phyloP scores from a whole-genome alignment of 2,329 filamentous ascomycete genomes.

The Nothophaeocryptopus gaeumannii region DNA sequence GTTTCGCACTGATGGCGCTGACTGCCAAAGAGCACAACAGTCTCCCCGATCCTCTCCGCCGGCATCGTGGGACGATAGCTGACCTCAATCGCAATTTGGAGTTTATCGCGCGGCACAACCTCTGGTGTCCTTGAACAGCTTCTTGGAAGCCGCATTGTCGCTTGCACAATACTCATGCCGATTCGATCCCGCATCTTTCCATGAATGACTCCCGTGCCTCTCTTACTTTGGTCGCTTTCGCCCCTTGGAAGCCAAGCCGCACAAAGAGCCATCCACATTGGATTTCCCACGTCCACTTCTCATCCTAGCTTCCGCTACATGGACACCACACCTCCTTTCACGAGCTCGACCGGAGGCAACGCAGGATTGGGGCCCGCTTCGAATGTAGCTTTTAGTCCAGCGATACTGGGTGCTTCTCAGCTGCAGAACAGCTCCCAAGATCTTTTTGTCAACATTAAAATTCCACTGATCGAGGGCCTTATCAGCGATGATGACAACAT shows the following conservation, averaged over 20 bases:
- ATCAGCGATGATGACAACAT: conserved; percentile 14
- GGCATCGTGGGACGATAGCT: conserved; percentile 9
- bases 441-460: conserved; percentile 15
- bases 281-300: background rate
- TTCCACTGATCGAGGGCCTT: conserved; percentile 16
- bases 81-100: conserved; percentile 2
- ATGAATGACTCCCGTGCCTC: conserved; percentile 1
- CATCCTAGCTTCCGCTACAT: conserved; percentile 10
- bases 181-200: background rate
- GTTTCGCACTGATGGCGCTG: too few species aligned
- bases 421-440: conserved; percentile 16
- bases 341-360: background rate
- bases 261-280: conserved; percentile 7
- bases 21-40: background rate
- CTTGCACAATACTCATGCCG: conserved; percentile 1
- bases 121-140: conserved; percentile 8
- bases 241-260: conserved; percentile 11
- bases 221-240: conserved; percentile 6
- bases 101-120: conserved; percentile 10
- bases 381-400: conserved; percentile 12
- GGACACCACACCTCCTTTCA: conserved; percentile 11
- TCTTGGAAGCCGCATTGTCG: conserved; percentile 10
- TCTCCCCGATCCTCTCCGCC: conserved; percentile 13
- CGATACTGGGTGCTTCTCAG: conserved; percentile 9
- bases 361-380: conserved; percentile 2